These are phyloP conservation scores for Triangularia setosa DNA, from an alignment of 2,329 filamentous ascomycete species.

Conservation along the genomic window DNA sequence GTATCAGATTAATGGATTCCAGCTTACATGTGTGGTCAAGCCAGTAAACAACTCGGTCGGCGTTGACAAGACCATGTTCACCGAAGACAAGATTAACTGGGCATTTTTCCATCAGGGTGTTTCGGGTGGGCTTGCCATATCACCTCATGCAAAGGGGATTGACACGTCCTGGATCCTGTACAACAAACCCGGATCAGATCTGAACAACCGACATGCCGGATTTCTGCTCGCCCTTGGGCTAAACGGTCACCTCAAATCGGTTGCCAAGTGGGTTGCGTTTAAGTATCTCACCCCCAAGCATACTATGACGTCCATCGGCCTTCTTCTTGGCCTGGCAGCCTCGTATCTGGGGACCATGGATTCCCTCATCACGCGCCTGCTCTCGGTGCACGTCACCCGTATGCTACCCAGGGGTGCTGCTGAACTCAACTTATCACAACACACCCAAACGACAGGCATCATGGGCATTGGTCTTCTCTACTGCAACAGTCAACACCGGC, in stretches of 20 bases:
- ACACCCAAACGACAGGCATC: conserved; percentile 92
- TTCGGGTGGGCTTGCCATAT: conserved; percentile 87
- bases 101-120: conserved; percentile 97
- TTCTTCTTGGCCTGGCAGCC: conserved; percentile 86
- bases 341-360: conserved; percentile 98
- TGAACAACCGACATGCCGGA: conserved; percentile 94
- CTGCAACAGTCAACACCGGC: conserved; percentile 89
- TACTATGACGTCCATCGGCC: conserved; percentile 95
- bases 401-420: conserved; percentile 91
- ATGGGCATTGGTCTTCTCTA: conserved; percentile 97
- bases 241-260: conserved; percentile 87
- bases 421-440: conserved; percentile 85
- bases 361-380: conserved; percentile 82
- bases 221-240: conserved; percentile 87
- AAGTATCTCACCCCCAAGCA: conserved; percentile 99
- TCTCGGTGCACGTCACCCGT: conserved; percentile 93
- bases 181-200: conserved; percentile 82
- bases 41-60: conserved; percentile 88
- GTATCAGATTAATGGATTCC: conserved; percentile 85
- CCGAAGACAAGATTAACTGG: conserved; percentile 97
- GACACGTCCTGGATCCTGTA: conserved; percentile 99
- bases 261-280: conserved; percentile 98
- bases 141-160: conserved; percentile 83
- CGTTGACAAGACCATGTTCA: conserved; percentile 83
- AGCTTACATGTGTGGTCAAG: conserved; percentile 84